Conservation (phyloP, 73 alveolate genomes). For the Paramecium octaurelia region DNA sequence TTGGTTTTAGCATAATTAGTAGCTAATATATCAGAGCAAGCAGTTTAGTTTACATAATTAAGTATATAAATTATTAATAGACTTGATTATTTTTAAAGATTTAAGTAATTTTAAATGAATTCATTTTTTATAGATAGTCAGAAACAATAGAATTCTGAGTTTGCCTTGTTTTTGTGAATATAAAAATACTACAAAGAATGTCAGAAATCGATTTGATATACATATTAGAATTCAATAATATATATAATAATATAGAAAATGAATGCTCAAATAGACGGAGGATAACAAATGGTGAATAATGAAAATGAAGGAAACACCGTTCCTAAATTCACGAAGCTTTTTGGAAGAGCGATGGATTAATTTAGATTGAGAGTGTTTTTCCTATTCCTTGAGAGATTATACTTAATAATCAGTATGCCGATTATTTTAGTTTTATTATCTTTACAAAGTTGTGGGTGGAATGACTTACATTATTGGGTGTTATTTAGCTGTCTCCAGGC, state of each 20-base stretch:
- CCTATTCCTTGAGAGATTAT: slow-evolving; percentile 3
- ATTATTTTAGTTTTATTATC: neutral
- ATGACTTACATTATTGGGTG: slow-evolving; percentile 1
- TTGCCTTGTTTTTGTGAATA: neutral
- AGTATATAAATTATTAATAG: too few relatives aligned
- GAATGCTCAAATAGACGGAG: neutral
- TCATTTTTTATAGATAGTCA: too few relatives aligned
- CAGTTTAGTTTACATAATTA: too few relatives aligned
- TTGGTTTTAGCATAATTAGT: too few relatives aligned
- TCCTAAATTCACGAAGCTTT: neutral
- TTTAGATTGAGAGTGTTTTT: neutral
- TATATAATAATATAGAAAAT: neutral
- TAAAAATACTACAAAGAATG: neutral
- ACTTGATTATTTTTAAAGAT: neutral
- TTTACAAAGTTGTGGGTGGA: neutral
- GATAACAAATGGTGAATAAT: neutral
- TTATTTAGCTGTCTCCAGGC: neutral
- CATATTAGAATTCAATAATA: neutral
- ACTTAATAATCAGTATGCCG: neutral
- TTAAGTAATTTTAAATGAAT: too few relatives aligned
- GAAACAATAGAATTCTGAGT: neutral
- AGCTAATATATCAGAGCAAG: too few relatives aligned
- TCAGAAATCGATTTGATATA: neutral
- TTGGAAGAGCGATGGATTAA: neutral
- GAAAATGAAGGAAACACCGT: neutral